Base-by-base conservation (phyloP, 805 yeast genomes). In the Metschnikowia picachoensis region DNA sequence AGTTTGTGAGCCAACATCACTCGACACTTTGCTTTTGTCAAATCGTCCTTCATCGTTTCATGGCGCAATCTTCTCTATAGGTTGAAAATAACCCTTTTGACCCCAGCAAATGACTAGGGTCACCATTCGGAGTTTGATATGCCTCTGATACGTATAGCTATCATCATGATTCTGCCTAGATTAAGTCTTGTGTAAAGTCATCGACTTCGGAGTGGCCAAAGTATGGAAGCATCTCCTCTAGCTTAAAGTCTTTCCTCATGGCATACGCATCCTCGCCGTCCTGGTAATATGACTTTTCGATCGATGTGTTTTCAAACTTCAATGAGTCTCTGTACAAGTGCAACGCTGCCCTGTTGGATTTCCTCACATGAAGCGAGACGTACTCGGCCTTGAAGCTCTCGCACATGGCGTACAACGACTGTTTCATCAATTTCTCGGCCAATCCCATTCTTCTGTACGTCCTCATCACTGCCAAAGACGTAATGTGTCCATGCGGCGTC, bases 251-350 rank as follows among this genome's bases (percentile, higher is more conserved):
- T 61, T 87, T 87, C 61, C 81, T 82, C 99, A 94, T 94, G 35
- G 94, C 85, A 65, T 91, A 92, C 13, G 99, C 99, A 67, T 94
- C 97, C 67, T 94, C 99, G 30, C 95, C 96, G 66, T 94, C 97
- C 43, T 91, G 97, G 60, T 94, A 94, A 65, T 94, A 94, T n/a
- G 85, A 78, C 53, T 80, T 84, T 58, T 90, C 97, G 48, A 94
- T 82, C 35, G 83, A 79, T 47, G 85, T 73, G 36, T 88, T 94
- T 63, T 85, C 91, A 63, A 94, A 94, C 50, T 78, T 71, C 51
- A 94, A 74, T 2, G 97, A 85, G 60, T 88, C 95, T 60, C 85
- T 77, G 70, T 94, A 94, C 52, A 94, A 74, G 67, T 90, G 96
- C 57, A 91, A 75, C 3, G 99, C 99, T 9, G 98, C 98, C 59